Percentiles rank a stretch among this genome's conserved stretches.
phyloP scores from a whole-genome alignment of 2,329 filamentous ascomycete genomes.

The Phoma herbarum region DNA sequence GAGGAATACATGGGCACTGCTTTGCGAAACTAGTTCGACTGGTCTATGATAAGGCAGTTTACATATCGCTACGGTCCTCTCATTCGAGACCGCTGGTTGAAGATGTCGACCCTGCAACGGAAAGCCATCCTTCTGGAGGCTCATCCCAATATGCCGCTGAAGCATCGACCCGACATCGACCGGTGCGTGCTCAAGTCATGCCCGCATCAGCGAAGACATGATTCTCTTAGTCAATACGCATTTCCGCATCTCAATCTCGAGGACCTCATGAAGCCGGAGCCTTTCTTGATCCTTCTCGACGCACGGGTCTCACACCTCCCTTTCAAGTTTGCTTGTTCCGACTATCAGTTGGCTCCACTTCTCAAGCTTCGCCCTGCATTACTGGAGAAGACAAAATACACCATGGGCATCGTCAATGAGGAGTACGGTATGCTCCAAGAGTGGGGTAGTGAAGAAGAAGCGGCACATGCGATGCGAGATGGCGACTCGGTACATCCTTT shows the following conservation, averaged over 20 bases:
- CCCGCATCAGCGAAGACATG: slow-evolving; percentile 22
- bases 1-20: too few relatives aligned
- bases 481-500: neutral
- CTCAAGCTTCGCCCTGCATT: slow-evolving; percentile 28
- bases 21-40: too few relatives aligned
- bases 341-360: slow-evolving; percentile 47
- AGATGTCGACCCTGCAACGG: too few relatives aligned
- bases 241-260: slow-evolving; percentile 67
- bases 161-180: slow-evolving; percentile 63
- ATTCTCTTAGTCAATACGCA: slow-evolving; percentile 46
- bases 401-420: neutral
- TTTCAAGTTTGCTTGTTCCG: slow-evolving; percentile 58
- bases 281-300: slow-evolving; percentile 56
- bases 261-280: slow-evolving; percentile 52
- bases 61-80: too few relatives aligned
- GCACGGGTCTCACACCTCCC: slow-evolving; percentile 60
- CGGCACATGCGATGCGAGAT: neutral
- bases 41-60: too few relatives aligned
- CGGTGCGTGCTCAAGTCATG: slow-evolving; percentile 1
- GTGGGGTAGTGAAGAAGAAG: neutral
- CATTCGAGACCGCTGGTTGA: too few relatives aligned
- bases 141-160: slow-evolving; percentile 55
- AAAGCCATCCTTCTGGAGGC: slow-evolving; percentile 50
- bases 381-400: slow-evolving; percentile 2
- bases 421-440: neutral